Base-by-base conservation (phyloP, 1,284 basidiomycete species). In the Boletellus deceptivus region DNA sequence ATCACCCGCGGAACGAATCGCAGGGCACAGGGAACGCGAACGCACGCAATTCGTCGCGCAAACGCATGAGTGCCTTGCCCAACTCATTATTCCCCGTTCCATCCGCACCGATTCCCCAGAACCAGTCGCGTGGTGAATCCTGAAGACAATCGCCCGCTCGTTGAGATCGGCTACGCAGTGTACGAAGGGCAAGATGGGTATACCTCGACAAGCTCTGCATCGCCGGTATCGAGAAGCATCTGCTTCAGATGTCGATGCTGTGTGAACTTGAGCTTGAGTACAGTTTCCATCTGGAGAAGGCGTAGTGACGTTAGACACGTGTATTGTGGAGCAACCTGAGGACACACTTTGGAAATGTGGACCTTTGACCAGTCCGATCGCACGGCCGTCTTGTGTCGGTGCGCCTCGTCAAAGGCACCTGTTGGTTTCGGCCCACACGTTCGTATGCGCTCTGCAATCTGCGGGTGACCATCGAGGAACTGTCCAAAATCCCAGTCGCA, bases 71-170 rank as follows among this genome's bases (percentile, higher is more conserved):
- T 1, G 70, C 68, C 54, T 74, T 74, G 9, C 76, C 77, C 22
- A 78, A 62, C 48, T 75, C 67, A 50, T 78, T 78, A 18, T 57
- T 58, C 10, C 77, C 77, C 9, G 61, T 55, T 0, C 70, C 64
- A 46, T 72, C 61, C 0, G 59, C 61, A 3, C 74, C 75, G 34
- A 69, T 53, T 16, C 75, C 75, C 76, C 76, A 77, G 56, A 75
- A 78, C 43, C 59, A 58, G 55, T 78, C 76, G 20, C 62, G 56
- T 17, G 65, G 60, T 0, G 71, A 68, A 62, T 78, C 73, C 68
- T 70, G 31, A 35, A 24, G 10, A n/a, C 9, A 14, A 22, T 33
- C 4, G 13, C 16, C 31, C 4, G 5, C 6, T 35, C 18, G 6
- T 41, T 43, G 24, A 45, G 36, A 38, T 22, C 18, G n/a, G 6